Conservation (phyloP, 1,284 basidiomycete species). For the Rhizoctonia solani region DNA sequence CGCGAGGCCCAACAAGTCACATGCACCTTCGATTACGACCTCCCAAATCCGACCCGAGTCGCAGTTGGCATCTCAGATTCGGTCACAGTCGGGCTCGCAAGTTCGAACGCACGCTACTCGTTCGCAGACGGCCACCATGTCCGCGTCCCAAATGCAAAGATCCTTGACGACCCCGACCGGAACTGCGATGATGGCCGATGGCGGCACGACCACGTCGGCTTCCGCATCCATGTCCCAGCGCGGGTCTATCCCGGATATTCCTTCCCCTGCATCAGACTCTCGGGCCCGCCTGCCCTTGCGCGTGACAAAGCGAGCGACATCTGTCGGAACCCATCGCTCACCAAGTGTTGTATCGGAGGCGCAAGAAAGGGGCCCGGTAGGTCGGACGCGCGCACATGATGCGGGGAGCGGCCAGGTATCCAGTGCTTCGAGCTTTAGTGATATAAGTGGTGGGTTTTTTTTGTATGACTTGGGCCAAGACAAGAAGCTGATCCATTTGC, state of each 20-base stretch:
- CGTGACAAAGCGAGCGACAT: slow-evolving; percentile 29
- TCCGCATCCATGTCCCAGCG: slow-evolving; percentile 58
- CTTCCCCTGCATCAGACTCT: slow-evolving; percentile 63
- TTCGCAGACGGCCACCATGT: slow-evolving; percentile 16
- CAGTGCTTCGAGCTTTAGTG: slow-evolving; percentile 78
- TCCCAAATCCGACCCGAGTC: no score
- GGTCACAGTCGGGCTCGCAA: no score
- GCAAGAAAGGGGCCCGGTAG: slow-evolving; percentile 41
- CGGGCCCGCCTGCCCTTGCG: slow-evolving; percentile 53
- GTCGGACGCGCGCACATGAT: slow-evolving; percentile 50
- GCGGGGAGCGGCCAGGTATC: slow-evolving; percentile 67
- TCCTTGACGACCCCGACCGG: slow-evolving; percentile 53
- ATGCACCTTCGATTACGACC: slow-evolving; percentile 38
- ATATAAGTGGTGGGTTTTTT: slow-evolving; percentile 67
- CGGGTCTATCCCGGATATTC: slow-evolving; percentile 75
- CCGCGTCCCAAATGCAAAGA: neutral
- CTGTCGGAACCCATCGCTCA: slow-evolving; percentile 57
- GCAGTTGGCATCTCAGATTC: no score
- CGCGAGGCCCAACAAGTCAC: slow-evolving; percentile 53
- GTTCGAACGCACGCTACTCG: no score
- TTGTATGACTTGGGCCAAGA: slow-evolving; percentile 17
- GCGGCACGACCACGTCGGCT: slow-evolving; percentile 49
- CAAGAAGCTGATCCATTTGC: slow-evolving; percentile 47
- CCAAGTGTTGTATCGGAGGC: slow-evolving; percentile 48
- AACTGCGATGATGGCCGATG: slow-evolving; percentile 50